Conservation (phyloP, 306 rosid genomes). For the Vigna mungo region DNA sequence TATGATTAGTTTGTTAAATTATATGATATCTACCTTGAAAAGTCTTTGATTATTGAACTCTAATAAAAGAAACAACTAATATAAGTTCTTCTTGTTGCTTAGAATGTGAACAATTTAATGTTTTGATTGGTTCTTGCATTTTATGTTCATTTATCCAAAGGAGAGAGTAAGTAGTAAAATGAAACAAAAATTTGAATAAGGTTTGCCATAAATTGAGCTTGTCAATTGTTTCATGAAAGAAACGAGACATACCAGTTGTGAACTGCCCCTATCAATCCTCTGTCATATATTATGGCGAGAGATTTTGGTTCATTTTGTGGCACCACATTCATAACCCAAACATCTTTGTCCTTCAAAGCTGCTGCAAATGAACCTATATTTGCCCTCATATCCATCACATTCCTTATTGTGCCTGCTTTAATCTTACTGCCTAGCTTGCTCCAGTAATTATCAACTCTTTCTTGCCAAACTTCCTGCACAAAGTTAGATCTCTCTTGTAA, state of each 20-base stretch:
- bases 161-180: slow-evolving; percentile 1
- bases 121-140: slow-evolving; percentile 7
- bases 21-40: no score
- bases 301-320: slow-evolving; percentile 77
- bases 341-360: slow-evolving; percentile 69
- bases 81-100: no score
- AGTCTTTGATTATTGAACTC: no score
- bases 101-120: not conserved
- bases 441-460: slow-evolving; percentile 71
- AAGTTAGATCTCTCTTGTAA: slow-evolving; percentile 26
- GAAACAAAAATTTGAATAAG: not conserved
- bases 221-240: slow-evolving; percentile 10
- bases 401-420: slow-evolving; percentile 63
- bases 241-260: slow-evolving; percentile 66
- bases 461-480: slow-evolving; percentile 69
- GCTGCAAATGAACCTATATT: slow-evolving; percentile 82
- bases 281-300: slow-evolving; percentile 74
- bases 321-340: slow-evolving; percentile 89
- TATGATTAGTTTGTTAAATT: no score
- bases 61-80: no score
- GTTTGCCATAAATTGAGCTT: not conserved
- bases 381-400: slow-evolving; percentile 91
- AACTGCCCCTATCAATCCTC: slow-evolving; percentile 78
- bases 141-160: not conserved
- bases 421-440: slow-evolving; percentile 63